Evolutionary conservation across 805 yeast genomes (phyloP).

Genomic region (Citeromyces nyonsensis): DNA sequence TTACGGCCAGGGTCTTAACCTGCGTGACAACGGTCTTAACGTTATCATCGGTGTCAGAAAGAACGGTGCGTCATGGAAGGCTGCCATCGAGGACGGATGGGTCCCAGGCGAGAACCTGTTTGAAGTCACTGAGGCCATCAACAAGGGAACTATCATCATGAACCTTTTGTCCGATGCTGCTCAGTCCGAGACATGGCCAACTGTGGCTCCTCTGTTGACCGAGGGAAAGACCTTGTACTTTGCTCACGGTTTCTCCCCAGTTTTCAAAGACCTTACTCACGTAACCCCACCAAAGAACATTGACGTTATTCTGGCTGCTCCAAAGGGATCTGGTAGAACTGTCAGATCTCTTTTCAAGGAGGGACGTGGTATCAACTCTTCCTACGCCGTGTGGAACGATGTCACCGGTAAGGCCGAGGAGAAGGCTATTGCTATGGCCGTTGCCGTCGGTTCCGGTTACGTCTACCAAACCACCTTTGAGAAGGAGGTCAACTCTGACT

Average conservation of each 20-base stretch:
- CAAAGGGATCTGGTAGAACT: constrained; percentile 99
- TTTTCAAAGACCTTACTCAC: constrained; percentile 92
- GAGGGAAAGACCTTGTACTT: constrained; percentile 97
- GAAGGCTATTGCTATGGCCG: constrained; percentile 96
- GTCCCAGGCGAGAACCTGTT: constrained; percentile 98
- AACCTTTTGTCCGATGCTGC: constrained; percentile 98
- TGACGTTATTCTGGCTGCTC: constrained; percentile 97
- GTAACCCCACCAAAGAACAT: constrained; percentile 91
- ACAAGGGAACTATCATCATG: constrained; percentile 89
- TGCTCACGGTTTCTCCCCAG: constrained; percentile 99
- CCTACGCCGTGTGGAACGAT: constrained; percentile 99
- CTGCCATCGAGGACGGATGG: constrained; percentile 99
- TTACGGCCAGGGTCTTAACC: constrained; percentile 98
- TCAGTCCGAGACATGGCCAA: constrained; percentile 94
- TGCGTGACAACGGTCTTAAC: constrained; percentile 97
- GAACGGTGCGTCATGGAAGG: constrained; percentile 98
- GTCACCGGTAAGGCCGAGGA: constrained; percentile 98
- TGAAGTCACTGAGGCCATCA: constrained; percentile 86
- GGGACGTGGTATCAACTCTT: constrained; percentile 99
- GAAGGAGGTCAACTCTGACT: constrained; percentile 97
- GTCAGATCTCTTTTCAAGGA: constrained; percentile 98
- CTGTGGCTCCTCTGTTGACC: constrained; percentile 81
- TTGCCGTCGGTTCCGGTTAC: constrained; percentile 99
- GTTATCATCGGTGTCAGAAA: constrained; percentile 97
- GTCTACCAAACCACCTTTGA: constrained; percentile 99